Conservation (phyloP, 129 eudicot genomes). For the Centaurea solstitialis region DNA sequence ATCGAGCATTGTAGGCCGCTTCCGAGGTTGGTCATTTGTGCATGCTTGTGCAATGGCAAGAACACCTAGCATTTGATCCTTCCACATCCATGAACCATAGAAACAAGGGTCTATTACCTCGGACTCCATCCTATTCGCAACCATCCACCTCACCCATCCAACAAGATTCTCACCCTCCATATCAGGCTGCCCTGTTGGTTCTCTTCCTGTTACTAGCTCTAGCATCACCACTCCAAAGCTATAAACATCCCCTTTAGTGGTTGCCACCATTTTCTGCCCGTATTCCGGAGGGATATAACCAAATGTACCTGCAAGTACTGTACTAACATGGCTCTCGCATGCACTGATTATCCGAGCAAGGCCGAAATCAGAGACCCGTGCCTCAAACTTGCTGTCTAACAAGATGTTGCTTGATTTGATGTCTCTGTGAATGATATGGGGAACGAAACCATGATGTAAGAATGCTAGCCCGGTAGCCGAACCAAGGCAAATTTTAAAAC, state of each 20-base stretch:
- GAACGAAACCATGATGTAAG: constrained; percentile 85
- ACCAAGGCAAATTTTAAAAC: constrained; percentile 73
- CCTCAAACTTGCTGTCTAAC: constrained; percentile 69
- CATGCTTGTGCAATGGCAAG: constrained; percentile 71
- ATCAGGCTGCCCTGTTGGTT: constrained; percentile 84
- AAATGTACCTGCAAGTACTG: constrained; percentile 83
- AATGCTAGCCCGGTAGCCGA: constrained; percentile 88
- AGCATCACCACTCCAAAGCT: constrained; percentile 96
- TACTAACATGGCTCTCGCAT: constrained; percentile 91
- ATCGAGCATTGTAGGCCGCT: constrained; percentile 81
- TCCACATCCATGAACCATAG: constrained; percentile 42
- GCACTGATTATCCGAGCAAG: constrained; percentile 92
- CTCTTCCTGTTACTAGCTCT: constrained; percentile 82
- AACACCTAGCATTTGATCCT: constrained; percentile 69
- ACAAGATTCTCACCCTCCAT: constrained; percentile 91
- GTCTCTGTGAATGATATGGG: constrained; percentile 90
- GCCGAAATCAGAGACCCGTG: constrained; percentile 91
- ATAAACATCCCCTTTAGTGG: constrained; percentile 82
- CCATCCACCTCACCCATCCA: constrained; percentile 88
- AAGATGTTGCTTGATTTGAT: constrained; percentile 91
- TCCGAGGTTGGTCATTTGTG: constrained; percentile 76
- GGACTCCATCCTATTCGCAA: constrained; percentile 45
- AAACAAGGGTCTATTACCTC: constrained; percentile 65
- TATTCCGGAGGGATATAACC: constrained; percentile 98
- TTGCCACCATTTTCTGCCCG: constrained; percentile 86